These are phyloP conservation scores for Nectriaceae sp. DNA, from an alignment of 2,329 filamentous ascomycete species.

Conservation along the genomic window DNA sequence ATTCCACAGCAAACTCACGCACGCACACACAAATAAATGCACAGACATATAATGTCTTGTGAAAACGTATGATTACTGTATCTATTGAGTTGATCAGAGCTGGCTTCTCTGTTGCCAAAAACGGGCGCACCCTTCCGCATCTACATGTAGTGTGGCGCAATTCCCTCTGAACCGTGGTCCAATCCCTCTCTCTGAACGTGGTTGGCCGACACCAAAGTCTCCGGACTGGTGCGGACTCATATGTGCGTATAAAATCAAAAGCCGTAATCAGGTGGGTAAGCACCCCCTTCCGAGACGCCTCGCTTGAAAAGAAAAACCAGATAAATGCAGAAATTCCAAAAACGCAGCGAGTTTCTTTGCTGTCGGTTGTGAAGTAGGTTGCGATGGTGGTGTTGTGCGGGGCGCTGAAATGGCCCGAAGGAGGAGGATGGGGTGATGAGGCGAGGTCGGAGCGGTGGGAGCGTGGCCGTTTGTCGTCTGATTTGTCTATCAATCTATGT, in stretches of 20 bases:
- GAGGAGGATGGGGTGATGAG: constrained; percentile 13
- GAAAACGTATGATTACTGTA: neutral
- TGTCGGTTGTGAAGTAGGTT: neutral
- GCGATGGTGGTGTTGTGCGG: neutral
- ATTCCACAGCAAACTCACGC: no score
- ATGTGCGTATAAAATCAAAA: constrained; percentile 7
- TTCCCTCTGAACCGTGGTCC: neutral
- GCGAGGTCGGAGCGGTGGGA: constrained; percentile 10
- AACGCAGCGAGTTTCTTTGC: neutral
- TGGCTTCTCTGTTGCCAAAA: no score
- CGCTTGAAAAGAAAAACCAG: constrained; percentile 21
- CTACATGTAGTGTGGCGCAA: no score
- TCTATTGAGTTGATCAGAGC: neutral
- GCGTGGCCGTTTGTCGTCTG: constrained; percentile 14
- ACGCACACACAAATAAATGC: neutral
- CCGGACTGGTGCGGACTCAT: neutral
- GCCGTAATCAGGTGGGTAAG: constrained; percentile 13
- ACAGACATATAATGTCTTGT: neutral
- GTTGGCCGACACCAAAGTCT: neutral
- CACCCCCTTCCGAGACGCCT: constrained; percentile 26
- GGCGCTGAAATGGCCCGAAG: constrained; percentile 1
- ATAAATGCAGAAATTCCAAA: constrained; percentile 8
- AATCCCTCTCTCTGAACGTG: neutral
- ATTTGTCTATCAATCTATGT: constrained; percentile 28
- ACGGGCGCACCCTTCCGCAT: no score